Percentiles rank a stretch among this genome's conserved stretches.
Evolutionary conservation across 768 basidiomycete species (phyloP).

Genomic region (Lyophyllum semitale): DNA sequence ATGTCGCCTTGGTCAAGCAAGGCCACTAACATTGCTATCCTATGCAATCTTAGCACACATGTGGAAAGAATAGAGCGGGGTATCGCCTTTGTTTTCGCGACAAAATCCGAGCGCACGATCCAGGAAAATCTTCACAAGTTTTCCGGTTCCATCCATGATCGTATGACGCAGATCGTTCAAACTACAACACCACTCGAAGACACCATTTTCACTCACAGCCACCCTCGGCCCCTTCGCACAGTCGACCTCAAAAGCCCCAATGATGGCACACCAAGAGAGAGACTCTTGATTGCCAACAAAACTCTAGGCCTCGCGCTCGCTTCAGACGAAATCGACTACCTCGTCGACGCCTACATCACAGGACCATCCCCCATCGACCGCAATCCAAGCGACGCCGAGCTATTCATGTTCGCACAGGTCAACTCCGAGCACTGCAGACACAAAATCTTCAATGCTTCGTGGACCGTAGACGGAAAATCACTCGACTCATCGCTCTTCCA

Average conservation of each 20-base stretch:
- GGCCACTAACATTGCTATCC: constrained; percentile 89
- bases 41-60: constrained; percentile 77
- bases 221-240: constrained; percentile 37
- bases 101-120: constrained; percentile 42
- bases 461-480: constrained; percentile 78
- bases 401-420: constrained; percentile 99
- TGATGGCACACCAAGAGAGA: constrained; percentile 51
- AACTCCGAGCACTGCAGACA: constrained; percentile 99
- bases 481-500: constrained; percentile 82
- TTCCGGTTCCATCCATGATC: constrained; percentile 81
- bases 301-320: constrained; percentile 90
- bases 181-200: constrained; percentile 58
- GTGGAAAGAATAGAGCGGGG: constrained; percentile 90
- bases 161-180: constrained; percentile 90
- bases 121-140: constrained; percentile 52
- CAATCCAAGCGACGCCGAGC: constrained; percentile 94
- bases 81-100: constrained; percentile 60
- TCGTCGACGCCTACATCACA: constrained; percentile 85
- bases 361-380: constrained; percentile 67
- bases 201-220: constrained; percentile 58
- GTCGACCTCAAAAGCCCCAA: constrained; percentile 49
- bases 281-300: constrained; percentile 76
- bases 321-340: constrained; percentile 87
- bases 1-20: constrained; percentile 99
- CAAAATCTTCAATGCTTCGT: constrained; percentile 98